Base-by-base conservation (phyloP, 2,329 filamentous ascomycete genomes). In the Arthrobotrys musiformis region DNA sequence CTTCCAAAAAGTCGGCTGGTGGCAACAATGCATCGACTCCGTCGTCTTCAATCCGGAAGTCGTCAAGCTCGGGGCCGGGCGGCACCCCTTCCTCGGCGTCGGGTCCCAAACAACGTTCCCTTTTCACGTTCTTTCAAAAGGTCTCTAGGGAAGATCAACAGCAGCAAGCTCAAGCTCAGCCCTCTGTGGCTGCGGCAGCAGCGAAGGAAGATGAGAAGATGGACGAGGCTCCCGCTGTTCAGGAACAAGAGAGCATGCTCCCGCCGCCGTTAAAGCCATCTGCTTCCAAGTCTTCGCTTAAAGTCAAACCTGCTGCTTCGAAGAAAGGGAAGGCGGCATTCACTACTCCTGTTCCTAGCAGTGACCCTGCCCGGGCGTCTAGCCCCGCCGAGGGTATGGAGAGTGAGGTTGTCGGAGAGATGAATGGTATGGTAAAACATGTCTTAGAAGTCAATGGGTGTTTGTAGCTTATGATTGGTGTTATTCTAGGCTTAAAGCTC, bases 41-140 rank as follows among this genome's bases (percentile, higher is more conserved):
- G 33, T 68, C 83, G 61, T 79, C 80, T 48, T 63, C 79, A 2
- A 42, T 72, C 64, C 78, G 79, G 63, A 78, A 80, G 77, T 62
- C 79, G 79, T 54, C 82, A 81, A 78, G 58, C 48, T 72, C 68
- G 26, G 68, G 84, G 13, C 82, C 83, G 2, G 83, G 83, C 56
- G 84, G 84, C 78, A 86, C 86, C 68, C 82, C 84, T 0, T 83
- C 83, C 80, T 70, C 84, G 82, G 80, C 85, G 79, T 70, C 81
- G 79, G 80, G 82, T 79, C 79, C 83, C 79, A 81, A 86, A 81
- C 80, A 84, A 81, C 74, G 84, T 81, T 73, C 84, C 40, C 86
- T 86, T 73, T 85, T 90, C 73, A 94, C 93, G 0, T 93, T 93
- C 3, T 88, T 91, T 4, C 91, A 93, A 4, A 97, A 92, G 83